A percentile compares a stretch with the other conserved stretches of the same genome.
These are phyloP conservation scores for Abrus precatorius DNA, from an alignment of 306 rosid species.

Conservation along the genomic window DNA sequence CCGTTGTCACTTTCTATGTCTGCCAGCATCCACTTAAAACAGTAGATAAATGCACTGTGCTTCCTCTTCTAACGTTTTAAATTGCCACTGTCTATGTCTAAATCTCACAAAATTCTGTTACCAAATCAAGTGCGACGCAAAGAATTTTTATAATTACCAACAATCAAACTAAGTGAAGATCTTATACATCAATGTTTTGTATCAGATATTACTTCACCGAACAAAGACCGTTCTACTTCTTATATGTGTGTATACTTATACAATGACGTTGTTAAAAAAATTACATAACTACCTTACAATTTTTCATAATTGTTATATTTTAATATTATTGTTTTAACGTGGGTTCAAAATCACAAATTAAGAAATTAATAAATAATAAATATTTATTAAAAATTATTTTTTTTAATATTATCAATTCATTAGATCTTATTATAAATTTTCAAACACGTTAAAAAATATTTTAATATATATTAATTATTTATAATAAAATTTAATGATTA, in stretches of 20 bases:
- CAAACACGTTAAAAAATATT: not conserved
- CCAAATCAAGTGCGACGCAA: no score
- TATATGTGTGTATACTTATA: not conserved
- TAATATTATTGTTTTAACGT: no score
- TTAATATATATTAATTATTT: not conserved
- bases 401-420: no score
- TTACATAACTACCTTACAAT: no score
- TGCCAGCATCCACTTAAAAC: constrained; percentile 1
- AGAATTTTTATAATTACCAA: not conserved
- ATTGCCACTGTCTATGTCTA: not conserved
- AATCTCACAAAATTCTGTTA: not conserved
- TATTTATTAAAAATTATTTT: no score
- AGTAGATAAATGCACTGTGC: not conserved
- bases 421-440: no score
- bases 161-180: not conserved
- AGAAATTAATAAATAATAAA: no score
- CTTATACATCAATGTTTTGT: not conserved
- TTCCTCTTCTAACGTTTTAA: not conserved
- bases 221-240: not conserved
- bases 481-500: not conserved
- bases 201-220: not conserved
- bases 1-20: constrained; percentile 2
- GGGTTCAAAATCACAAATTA: no score
- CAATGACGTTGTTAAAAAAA: not conserved
- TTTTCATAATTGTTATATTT: no score